Evolutionary conservation across 768 basidiomycete genomes (phyloP), one percentile per base, ranked within the genome.

Genomic region (Tricholomella constricta): DNA sequence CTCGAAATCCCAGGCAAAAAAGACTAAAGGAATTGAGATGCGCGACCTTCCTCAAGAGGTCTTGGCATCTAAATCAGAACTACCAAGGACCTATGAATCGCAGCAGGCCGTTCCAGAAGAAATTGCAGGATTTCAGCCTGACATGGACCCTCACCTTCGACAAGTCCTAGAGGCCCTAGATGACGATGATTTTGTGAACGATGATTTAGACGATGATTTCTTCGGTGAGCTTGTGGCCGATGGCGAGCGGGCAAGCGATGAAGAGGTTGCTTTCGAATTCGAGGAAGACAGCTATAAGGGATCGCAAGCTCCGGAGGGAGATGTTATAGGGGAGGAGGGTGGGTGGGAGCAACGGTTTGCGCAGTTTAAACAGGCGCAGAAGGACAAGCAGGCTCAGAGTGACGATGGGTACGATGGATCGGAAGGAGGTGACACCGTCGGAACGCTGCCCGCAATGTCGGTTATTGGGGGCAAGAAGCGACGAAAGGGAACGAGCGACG

Each of bases 61-160:
- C 35, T 70, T 94, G 22, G 85, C 92, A 3, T 93, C 92, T 0
- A 73, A 76, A 38, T 75, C 78, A 7, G 91, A 94, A 67, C 74
- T 96, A 32, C 86, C 90, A 22, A 71, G 82, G 55, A 86, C 82
- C 46, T 88, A 84, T 65, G 89, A 91, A 67, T 75, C 86, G 1
- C 86, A 90, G 56, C 84, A 90, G 59, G 83, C 84, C 25, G 75
- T 98, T 23, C 94, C 91, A 2, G 80, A 83, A 29, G 91, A 90
- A 57, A 85, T 96, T 45, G 75, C 87, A 22, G 95, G 97, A 2
- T 86, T 99, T 55, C 89, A 91, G 64, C 97, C 94, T 1, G 92
- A 96, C 64, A 91, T 99, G 91, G 91, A 99, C 66, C 93, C 94
- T 5, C 92, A 94, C 72, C 78, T 98, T 23, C 80, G 97, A 22